A percentile compares a stretch with the other conserved stretches of the same genome.
Conservation (phyloP, 768 basidiomycete genomes). For the Pleurotus tuoliensis region DNA sequence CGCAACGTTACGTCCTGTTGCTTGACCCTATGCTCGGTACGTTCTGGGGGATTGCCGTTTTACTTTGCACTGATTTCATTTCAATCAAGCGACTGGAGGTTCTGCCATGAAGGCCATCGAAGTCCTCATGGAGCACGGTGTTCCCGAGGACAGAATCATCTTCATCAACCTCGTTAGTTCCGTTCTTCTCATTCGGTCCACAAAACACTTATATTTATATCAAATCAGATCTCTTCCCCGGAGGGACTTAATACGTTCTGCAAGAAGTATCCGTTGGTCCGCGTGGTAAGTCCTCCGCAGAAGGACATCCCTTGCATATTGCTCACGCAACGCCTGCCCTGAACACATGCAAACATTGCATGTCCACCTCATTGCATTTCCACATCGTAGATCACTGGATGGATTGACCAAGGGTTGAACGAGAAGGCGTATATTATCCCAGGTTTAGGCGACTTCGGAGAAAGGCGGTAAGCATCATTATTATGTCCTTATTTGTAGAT, state of each 20-base stretch:
- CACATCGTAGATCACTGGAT: conserved; percentile 74
- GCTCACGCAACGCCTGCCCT: not conserved
- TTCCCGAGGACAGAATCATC: conserved; percentile 91
- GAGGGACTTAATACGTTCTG: conserved; percentile 87
- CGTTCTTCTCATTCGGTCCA: not conserved
- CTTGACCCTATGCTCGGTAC: conserved; percentile 96
- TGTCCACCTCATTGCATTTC: not conserved
- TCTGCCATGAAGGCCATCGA: conserved; percentile 98
- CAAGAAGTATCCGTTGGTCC: conserved; percentile 65
- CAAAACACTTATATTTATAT: conserved; percentile 2
- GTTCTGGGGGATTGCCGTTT: conserved; percentile 16
- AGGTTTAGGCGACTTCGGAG: conserved; percentile 97
- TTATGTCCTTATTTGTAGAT: too few species aligned
- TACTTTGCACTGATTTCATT: not conserved
- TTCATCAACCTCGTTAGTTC: conserved; percentile 82
- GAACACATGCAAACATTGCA: not conserved
- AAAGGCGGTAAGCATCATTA: conserved; percentile 55
- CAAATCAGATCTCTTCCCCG: conserved; percentile 74
- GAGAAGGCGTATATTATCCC: conserved; percentile 90
- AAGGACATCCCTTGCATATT: not conserved
- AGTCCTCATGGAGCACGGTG: conserved; percentile 86
- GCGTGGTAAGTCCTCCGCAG: conserved; percentile 59
- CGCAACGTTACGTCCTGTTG: conserved; percentile 85
- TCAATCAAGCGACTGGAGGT: conserved; percentile 77
- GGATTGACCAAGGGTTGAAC: conserved; percentile 92